Conservation (phyloP, 371 early-diverging fungal genomes). For the Encephalitozoon intestinalis region DNA sequence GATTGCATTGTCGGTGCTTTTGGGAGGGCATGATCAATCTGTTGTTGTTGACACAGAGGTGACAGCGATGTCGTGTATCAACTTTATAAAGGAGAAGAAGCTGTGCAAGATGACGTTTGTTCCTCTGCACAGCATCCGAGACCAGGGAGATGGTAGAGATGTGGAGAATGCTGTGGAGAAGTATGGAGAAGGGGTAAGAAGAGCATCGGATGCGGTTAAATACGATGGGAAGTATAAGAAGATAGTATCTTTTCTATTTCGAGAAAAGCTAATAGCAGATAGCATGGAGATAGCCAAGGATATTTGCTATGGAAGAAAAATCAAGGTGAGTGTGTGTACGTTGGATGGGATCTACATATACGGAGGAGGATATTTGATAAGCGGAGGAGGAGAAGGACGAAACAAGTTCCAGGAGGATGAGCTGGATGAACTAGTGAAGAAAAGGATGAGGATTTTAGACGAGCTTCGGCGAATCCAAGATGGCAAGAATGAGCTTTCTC, state of each 20-base stretch:
- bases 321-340: conserved; percentile 63
- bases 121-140: conserved; percentile 70
- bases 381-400: conserved; percentile 63
- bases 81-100: conserved; percentile 80
- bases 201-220: conserved; percentile 73
- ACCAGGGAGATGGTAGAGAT: conserved; percentile 60
- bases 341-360: conserved; percentile 5
- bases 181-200: conserved; percentile 65
- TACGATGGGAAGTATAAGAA: conserved; percentile 69
- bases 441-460: conserved; percentile 23
- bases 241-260: conserved; percentile 75
- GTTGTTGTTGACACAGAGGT: conserved; percentile 64
- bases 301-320: conserved; percentile 68
- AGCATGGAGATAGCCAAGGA: conserved; percentile 11
- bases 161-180: conserved; percentile 15
- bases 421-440: conserved; percentile 12
- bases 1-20: conserved; percentile 66
- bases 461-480: conserved; percentile 25
- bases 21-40: conserved; percentile 63
- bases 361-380: conserved; percentile 66
- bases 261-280: conserved; percentile 32
- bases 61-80: conserved; percentile 64
- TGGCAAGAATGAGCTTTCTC: conserved; percentile 9
- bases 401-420: conserved; percentile 30
- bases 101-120: conserved; percentile 81